Evolutionary conservation across 768 basidiomycete genomes (phyloP).

Genomic region (Phylloporus arenicola): DNA sequence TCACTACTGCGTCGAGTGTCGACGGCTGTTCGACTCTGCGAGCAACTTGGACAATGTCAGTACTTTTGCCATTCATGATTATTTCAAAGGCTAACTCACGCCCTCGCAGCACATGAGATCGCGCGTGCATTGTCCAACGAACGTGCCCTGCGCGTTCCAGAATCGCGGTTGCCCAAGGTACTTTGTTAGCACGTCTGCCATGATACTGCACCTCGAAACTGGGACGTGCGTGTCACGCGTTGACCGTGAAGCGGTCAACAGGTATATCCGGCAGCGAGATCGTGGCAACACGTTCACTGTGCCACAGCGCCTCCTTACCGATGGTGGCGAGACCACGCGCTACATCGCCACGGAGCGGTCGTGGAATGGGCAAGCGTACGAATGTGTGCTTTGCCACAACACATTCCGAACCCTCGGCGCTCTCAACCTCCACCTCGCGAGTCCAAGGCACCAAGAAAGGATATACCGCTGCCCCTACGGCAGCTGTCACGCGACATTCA

Average conservation of each 20-base stretch:
- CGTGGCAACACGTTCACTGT: slow-evolving; percentile 47
- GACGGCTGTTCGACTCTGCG: slow-evolving; percentile 35
- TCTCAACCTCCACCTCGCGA: slow-evolving; percentile 61
- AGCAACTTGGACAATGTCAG: slow-evolving; percentile 15
- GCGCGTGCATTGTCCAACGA: slow-evolving; percentile 38
- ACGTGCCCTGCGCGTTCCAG: slow-evolving; percentile 34
- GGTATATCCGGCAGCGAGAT: slow-evolving; percentile 40
- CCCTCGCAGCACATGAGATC: slow-evolving; percentile 48
- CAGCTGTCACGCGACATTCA: slow-evolving; percentile 41
- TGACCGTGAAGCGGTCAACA: slow-evolving; percentile 32
- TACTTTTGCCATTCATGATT: not conserved
- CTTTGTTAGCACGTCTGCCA: slow-evolving; percentile 51
- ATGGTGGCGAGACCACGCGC: slow-evolving; percentile 2
- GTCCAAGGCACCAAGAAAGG: slow-evolving; percentile 51
- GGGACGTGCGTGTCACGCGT: slow-evolving; percentile 52
- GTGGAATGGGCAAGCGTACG: slow-evolving; percentile 43
- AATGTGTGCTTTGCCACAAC: slow-evolving; percentile 60
- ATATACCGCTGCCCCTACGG: slow-evolving; percentile 51
- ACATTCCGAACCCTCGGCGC: slow-evolving; percentile 35
- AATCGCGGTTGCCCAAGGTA: slow-evolving; percentile 35
- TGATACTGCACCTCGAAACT: slow-evolving; percentile 59
- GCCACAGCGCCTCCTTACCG: slow-evolving; percentile 45
- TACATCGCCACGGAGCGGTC: slow-evolving; percentile 34
- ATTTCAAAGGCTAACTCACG: not conserved
- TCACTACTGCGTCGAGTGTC: slow-evolving; percentile 43